Evolutionary conservation across 129 eudicot species (phyloP), one percentile per base, ranked within the genome.

Genomic region (Centaurea solstitialis): DNA sequence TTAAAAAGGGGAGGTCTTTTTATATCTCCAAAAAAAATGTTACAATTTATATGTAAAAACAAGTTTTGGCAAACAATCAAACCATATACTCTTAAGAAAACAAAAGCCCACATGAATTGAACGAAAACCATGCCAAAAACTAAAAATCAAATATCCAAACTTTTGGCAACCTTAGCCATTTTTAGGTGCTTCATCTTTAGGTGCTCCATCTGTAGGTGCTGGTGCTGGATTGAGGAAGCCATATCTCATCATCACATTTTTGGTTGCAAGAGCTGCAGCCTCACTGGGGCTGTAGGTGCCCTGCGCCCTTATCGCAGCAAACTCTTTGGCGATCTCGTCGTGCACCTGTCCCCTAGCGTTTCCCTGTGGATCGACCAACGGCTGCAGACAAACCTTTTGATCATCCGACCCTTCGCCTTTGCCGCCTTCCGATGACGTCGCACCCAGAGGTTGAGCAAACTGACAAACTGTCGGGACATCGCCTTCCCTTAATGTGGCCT

Each of bases 251-350:
- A 91, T 94, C 66, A 94, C 97, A 72, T 86, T 91, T 69, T 81
- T 83, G 73, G 96, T 92, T 50, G 98, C 98, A 43, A 92, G 85
- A 9, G 95, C 88, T 1, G 93, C 97, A 76, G 97, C 98, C 78
- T 94, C 97, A 75, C 97, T 92, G 15, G 96, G 97, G 39, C 92
- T 85, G 38, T 86, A 18, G 2, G 88, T 86, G 33, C 98, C 96
- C 22, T 84, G 64, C 1, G 97, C 98, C 97, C 91, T 88, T 17
- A 94, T 79, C 15, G 88, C 86, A n/a, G 90, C 91, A 80, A 91
- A 94, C 85, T 94, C 97, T 22, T 70, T 69, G 64, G 77, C 77
- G 1, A 94, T 92, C 86, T 94, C 97, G 6, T 94, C 98, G 68
- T 92, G 96, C 7, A 94, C 88, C 81, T 82, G 87, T 80, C 33